Evolutionary conservation across 306 rosid species (phyloP), one percentile per base, ranked within the genome.

Genomic region (Cucurbita pepo): DNA sequence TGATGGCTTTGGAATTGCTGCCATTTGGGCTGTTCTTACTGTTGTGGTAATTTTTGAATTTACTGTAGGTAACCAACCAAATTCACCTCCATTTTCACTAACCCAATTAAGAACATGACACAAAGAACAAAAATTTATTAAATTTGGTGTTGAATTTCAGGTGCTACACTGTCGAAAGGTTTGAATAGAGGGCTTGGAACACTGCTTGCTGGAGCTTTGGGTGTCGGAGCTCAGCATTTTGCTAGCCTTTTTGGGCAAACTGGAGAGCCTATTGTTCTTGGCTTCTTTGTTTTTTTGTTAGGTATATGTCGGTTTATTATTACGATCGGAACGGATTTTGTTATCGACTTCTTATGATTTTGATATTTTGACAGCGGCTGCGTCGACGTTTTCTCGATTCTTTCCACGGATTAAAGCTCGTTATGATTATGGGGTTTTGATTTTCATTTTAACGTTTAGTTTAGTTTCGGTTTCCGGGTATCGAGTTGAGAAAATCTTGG

Each of bases 1-100:
- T 54, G 84, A 89, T 50, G 92, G 96, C 62, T 84, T 94, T 38
- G 98, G 98, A 44, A 86, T 86, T 72, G 82, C 96, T 1, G 96
- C 94, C 80, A 87, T 94, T 81, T 94, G 98, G 97, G 97, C 96
- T 14, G 90, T 94, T 34, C 83, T 94, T 5, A 94, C 97, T 0
- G 98, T 94, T 1, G 96, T 94, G 7, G 97, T 90, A 12, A 80
- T 94, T 15, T 90, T 90, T 74, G 98, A 94, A 79, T 94, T 88
- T 78, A 86, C 85, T 1, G 98, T 87, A 59, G 97, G 98, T 90
- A 77, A 86, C 1, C n/a, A 0, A 40, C 15, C 5, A 0, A 15
- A 57, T 25, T 21, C 38, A 30, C 34, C 34, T 30, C 34, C 34
- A 30, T 30, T 30, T 30, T 30, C 34, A 30, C 3, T 30, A 30